A percentile compares a stretch with the other conserved stretches of the same genome.
Conservation (phyloP, 371 early-diverging fungal species). For the Lichtheimia corymbifera region DNA sequence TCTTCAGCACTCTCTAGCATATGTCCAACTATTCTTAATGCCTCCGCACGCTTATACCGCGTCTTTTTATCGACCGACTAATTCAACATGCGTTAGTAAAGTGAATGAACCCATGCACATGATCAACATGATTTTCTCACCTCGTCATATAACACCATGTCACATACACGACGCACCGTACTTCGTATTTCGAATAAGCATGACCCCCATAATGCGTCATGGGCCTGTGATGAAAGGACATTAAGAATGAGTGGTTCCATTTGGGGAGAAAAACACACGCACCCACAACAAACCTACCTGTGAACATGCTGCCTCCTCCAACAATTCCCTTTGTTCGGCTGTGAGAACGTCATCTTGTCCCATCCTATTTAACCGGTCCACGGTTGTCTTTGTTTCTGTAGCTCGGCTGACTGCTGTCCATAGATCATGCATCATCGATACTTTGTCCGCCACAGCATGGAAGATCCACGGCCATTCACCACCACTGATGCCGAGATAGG, state of each 20-base stretch:
- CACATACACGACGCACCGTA: neutral
- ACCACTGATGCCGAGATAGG: constrained; percentile 65
- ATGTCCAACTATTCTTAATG: neutral
- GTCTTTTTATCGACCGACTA: neutral
- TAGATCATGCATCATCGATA: neutral
- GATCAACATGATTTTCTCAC: neutral
- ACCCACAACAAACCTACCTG: neutral
- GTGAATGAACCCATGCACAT: neutral
- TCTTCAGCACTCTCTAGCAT: too few species aligned
- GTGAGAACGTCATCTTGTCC: neutral
- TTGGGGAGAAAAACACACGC: neutral
- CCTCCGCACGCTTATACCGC: neutral
- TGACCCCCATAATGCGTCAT: neutral
- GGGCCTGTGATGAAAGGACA: too few species aligned
- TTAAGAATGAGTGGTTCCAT: too few species aligned
- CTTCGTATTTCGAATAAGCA: neutral
- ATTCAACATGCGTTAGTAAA: neutral
- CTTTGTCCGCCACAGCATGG: neutral
- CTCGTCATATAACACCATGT: neutral
- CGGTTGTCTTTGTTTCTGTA: neutral
- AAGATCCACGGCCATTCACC: constrained; percentile 43
- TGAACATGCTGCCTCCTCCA: neutral
- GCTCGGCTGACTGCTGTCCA: neutral
- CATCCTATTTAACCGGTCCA: neutral
- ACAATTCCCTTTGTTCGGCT: neutral